Evolutionary conservation across 2,329 filamentous ascomycete genomes (phyloP), one percentile per base, ranked within the genome.

Genomic region (Metarhizium album): DNA sequence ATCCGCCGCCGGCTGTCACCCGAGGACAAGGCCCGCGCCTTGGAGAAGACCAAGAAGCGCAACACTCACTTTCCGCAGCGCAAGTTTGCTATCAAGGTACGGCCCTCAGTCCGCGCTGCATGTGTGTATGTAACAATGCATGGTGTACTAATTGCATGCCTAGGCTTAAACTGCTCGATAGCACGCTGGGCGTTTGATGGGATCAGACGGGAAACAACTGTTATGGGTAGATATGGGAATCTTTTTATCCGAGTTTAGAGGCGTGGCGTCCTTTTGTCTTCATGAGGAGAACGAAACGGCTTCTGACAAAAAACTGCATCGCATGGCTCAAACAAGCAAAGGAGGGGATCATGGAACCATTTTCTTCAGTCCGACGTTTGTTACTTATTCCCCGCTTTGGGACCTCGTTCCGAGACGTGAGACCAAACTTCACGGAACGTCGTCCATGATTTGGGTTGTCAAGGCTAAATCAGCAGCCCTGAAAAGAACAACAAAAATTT

Each of bases 1-100:
- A 94, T 97, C 78, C 90, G 93, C 70, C 88, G 94, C 80, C 83
- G 88, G 70, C 81, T 98, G 76, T 91, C 86, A 69, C 85, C 88
- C 74, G 82, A 94, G 81, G 91, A 98, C 77, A 84, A 86, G 66
- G 80, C 82, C 65, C 80, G 84, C 72, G 78, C 83, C 67, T 86
- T 94, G 62, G 85, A 91, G 78, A 96, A 95, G 86, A 85, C 90
- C 74, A 90, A 90, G 84, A 98, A 98, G 89, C 88, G 85, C 79
- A 74, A 80, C 73, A 84, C 80, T 64, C 91, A 98, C 80, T 98
- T 98, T 83, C 93, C 93, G 63, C 89, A 94, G 82, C 86, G 93
- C 78, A 96, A 95, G 80, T 98, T 86, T 76, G 93, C 93, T 74
- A 87, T 98, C 75, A 98, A 97, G 91, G 93, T 90, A 80, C 60